Evolutionary conservation across 768 basidiomycete genomes (phyloP).

Genomic region (Scleroderma citrinum): DNA sequence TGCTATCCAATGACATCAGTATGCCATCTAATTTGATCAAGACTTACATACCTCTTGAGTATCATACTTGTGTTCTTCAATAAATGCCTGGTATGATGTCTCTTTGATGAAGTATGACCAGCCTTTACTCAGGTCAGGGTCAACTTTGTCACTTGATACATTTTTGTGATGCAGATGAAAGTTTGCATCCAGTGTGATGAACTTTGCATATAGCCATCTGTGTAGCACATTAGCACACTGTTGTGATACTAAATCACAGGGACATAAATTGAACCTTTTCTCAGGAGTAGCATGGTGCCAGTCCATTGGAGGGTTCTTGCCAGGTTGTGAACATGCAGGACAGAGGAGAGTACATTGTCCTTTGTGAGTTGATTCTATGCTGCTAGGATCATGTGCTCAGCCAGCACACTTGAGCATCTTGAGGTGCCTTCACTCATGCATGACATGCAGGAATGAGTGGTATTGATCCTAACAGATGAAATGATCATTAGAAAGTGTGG

Average conservation of each 20-base stretch:
- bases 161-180: slow-evolving; percentile 25
- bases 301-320: slow-evolving; percentile 4
- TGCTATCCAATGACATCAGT: too few relatives aligned
- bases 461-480: slow-evolving; percentile 11
- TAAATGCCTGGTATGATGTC: too few relatives aligned
- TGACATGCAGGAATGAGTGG: slow-evolving; percentile 5
- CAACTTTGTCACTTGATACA: slow-evolving; percentile 13
- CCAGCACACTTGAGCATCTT: slow-evolving; percentile 11
- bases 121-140: too few relatives aligned
- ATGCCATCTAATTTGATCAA: too few relatives aligned
- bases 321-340: slow-evolving; percentile 12
- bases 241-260: not conserved
- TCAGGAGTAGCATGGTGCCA: not conserved
- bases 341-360: slow-evolving; percentile 7
- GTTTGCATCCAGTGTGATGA: slow-evolving; percentile 28
- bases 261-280: not conserved
- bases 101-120: too few relatives aligned
- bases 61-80: too few relatives aligned
- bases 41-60: too few relatives aligned
- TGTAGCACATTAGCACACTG: not conserved
- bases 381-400: not conserved
- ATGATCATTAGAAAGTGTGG: not conserved
- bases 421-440: slow-evolving; percentile 8
- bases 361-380: not conserved
- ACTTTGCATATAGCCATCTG: slow-evolving; percentile 25